Evolutionary conservation across 345 rosid species (phyloP).

Genomic region (Gossypium bickii): DNA sequence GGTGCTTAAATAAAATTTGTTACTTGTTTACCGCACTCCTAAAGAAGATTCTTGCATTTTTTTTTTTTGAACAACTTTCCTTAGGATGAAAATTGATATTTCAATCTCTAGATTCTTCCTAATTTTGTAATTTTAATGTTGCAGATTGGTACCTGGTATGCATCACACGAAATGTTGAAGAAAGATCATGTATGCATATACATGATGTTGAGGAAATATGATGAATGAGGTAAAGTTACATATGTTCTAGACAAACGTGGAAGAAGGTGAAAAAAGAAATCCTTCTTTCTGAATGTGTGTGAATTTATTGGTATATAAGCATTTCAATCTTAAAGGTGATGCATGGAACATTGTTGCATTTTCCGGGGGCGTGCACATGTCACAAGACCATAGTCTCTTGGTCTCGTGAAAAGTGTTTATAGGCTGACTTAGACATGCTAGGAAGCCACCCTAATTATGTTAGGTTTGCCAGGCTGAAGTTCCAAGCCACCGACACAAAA

Average conservation of each 20-base stretch:
- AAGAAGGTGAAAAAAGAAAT: not conserved
- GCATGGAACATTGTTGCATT: not conserved
- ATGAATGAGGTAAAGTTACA: constrained; percentile 3
- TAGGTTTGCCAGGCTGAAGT: no score
- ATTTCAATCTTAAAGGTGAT: not conserved
- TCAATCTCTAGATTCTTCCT: constrained; percentile 9
- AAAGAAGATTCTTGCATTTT: not conserved
- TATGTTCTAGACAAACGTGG: constrained; percentile 1
- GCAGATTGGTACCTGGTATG: constrained; percentile 24
- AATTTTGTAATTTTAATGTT: constrained; percentile 18
- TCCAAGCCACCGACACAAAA: no score
- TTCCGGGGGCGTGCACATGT: not conserved
- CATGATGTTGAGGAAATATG: not conserved
- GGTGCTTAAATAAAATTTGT: not conserved
- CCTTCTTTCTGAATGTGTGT: no score
- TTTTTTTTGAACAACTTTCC: not conserved
- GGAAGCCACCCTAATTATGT: no score
- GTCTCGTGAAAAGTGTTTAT: no score
- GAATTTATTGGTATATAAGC: not conserved
- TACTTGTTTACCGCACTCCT: not conserved
- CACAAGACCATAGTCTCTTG: no score
- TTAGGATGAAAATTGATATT: not conserved
- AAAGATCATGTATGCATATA: not conserved
- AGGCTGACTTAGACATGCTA: no score
- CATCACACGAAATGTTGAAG: not conserved